Percentiles rank a stretch among this genome's conserved stretches.
Conservation (phyloP, 2,329 filamentous ascomycete species). For the Aspergillus proliferans region DNA sequence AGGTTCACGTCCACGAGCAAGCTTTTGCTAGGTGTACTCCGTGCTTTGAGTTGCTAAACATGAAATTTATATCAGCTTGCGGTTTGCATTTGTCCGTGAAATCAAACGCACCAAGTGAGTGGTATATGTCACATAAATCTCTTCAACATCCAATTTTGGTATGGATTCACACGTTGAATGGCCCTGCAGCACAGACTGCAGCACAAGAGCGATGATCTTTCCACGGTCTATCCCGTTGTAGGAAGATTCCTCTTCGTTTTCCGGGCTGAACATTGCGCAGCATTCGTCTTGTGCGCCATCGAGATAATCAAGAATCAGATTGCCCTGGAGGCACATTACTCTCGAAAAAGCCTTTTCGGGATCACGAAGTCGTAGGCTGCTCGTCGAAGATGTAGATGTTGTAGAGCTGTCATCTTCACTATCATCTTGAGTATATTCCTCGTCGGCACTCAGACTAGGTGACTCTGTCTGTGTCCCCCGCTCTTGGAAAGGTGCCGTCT, state of each 20-base stretch:
- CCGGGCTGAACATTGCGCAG: background rate
- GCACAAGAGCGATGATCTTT: background rate
- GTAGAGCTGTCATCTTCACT: too few relatives aligned
- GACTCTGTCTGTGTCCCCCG: background rate
- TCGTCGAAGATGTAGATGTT: background rate
- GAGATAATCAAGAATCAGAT: background rate
- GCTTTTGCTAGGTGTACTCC: constrained; percentile 3
- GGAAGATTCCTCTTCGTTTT: background rate
- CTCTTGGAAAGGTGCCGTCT: background rate
- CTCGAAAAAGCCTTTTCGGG: background rate
- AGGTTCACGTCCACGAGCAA: constrained; percentile 2
- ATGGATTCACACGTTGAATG: background rate
- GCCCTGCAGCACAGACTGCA: constrained; percentile 1
- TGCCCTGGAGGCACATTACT: background rate
- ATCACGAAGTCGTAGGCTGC: background rate
- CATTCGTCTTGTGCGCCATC: constrained; percentile 1
- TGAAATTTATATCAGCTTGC: too few relatives aligned
- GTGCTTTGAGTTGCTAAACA: constrained; percentile 3
- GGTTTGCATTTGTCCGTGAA: background rate
- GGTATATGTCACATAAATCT: constrained; percentile 3
- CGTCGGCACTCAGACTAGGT: too few relatives aligned
- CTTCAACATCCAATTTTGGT: constrained; percentile 1
- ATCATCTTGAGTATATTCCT: too few relatives aligned
- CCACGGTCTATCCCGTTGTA: constrained; percentile 1
- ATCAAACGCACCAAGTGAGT: constrained; percentile 1